Evolutionary conservation across 768 basidiomycete genomes (phyloP).

Genomic region (Pisolithus albus): DNA sequence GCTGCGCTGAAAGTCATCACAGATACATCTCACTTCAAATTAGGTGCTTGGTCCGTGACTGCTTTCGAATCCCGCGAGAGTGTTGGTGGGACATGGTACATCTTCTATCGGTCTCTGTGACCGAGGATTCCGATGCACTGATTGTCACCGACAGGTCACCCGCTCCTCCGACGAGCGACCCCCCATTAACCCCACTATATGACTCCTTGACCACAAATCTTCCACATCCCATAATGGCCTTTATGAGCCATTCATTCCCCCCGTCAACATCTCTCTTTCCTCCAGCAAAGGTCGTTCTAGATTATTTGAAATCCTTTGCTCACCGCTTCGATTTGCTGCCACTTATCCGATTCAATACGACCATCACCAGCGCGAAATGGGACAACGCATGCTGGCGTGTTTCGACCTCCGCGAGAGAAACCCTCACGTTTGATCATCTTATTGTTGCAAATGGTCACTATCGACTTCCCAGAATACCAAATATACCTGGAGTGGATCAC

Average conservation of each 20-base stretch:
- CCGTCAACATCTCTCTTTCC: conserved; percentile 70
- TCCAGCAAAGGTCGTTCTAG: conserved; percentile 47
- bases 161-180: conserved; percentile 40
- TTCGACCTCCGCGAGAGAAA: conserved; percentile 32
- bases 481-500: conserved; percentile 47
- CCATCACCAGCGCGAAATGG: conserved; percentile 44
- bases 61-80: conserved; percentile 59
- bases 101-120: neutral
- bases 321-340: conserved; percentile 49
- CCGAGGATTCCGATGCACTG: neutral
- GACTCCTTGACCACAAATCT: conserved; percentile 79
- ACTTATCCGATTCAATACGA: conserved; percentile 58
- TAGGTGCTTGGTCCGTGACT: conserved; percentile 54
- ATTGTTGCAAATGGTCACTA: conserved; percentile 77
- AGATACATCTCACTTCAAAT: conserved; percentile 50
- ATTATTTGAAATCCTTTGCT: conserved; percentile 68
- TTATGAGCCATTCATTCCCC: conserved; percentile 55
- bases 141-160: conserved; percentile 41
- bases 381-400: conserved; percentile 43
- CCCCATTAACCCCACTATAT: conserved; percentile 65
- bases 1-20: conserved; percentile 59
- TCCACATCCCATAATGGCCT: conserved; percentile 75
- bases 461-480: conserved; percentile 54
- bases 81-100: conserved; percentile 76
- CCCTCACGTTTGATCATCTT: conserved; percentile 50